Evolutionary conservation across 331 rosid genomes (phyloP).

Genomic region (Malus hybrid): DNA sequence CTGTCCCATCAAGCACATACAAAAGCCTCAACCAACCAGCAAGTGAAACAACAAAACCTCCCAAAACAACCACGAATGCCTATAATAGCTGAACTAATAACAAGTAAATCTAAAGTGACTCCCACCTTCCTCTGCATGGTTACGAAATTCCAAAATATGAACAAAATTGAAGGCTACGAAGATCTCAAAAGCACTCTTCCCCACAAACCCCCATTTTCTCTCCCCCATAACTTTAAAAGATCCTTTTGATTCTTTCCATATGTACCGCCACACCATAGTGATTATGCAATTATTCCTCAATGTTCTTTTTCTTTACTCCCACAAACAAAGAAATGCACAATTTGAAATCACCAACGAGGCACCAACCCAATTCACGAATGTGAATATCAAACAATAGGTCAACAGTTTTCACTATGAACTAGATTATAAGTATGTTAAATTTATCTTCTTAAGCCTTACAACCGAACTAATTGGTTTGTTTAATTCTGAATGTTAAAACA

Average conservation of each 20-base stretch:
- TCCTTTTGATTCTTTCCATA: not conserved
- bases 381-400: not conserved
- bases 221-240: not conserved
- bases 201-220: not conserved
- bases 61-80: not conserved
- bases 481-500: not conserved
- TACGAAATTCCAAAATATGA: not conserved
- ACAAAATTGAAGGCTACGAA: not conserved
- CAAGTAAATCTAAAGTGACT: not conserved
- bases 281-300: not conserved
- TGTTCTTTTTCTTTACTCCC: not conserved
- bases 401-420: not conserved
- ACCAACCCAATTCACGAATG: not conserved
- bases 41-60: not conserved
- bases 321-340: not conserved
- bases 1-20: not conserved
- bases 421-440: not conserved
- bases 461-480: not conserved
- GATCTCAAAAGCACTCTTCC: not conserved
- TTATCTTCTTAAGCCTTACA: not conserved
- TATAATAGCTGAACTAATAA: not conserved
- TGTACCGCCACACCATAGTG: not conserved
- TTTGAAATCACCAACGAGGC: not conserved
- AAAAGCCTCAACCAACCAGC: not conserved
- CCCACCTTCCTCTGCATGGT: not conserved